These are phyloP conservation scores for Flaveria floridana DNA, from an alignment of 140 eudicot genomes.

Conservation along the genomic window DNA sequence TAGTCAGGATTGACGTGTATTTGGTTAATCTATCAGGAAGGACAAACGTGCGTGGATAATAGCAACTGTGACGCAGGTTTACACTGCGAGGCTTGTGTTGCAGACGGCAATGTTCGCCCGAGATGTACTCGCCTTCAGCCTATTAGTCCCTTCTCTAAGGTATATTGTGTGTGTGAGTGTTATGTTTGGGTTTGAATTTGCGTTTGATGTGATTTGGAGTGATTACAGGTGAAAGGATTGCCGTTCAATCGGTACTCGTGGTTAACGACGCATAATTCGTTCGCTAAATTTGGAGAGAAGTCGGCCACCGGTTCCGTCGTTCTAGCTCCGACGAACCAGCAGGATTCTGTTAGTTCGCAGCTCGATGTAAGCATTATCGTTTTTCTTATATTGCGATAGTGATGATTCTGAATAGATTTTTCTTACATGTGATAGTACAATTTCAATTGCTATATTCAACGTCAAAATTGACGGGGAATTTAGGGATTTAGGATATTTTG, in stretches of 20 bases:
- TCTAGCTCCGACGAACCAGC: constrained; percentile 79
- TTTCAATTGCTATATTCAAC: constrained; percentile 6
- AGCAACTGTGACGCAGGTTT: constrained; percentile 64
- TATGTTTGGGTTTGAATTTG: background rate
- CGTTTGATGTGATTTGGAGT: constrained; percentile 28
- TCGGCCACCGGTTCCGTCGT: constrained; percentile 72
- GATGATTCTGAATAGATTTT: constrained; percentile 1
- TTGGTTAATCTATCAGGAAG: constrained; percentile 46
- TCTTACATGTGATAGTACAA: background rate
- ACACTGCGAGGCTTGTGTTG: constrained; percentile 87
- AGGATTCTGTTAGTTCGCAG: constrained; percentile 78
- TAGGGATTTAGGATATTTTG: constrained; percentile 3
- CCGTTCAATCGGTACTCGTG: constrained; percentile 89
- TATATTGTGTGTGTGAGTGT: constrained; percentile 20
- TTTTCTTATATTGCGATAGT: constrained; percentile 8
- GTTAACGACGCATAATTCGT: constrained; percentile 94
- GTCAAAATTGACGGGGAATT: constrained; percentile 1
- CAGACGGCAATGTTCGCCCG: constrained; percentile 71
- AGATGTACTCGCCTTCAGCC: constrained; percentile 90
- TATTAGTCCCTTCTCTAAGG: constrained; percentile 66
- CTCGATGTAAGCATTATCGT: constrained; percentile 56
- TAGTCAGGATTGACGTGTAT: background rate
- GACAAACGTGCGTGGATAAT: constrained; percentile 53
- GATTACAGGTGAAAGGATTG: constrained; percentile 72
- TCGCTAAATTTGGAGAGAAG: constrained; percentile 63